phyloP scores from a whole-genome alignment of 352 stramenopile genomes.

The Peronosclerospora sorghi region DNA sequence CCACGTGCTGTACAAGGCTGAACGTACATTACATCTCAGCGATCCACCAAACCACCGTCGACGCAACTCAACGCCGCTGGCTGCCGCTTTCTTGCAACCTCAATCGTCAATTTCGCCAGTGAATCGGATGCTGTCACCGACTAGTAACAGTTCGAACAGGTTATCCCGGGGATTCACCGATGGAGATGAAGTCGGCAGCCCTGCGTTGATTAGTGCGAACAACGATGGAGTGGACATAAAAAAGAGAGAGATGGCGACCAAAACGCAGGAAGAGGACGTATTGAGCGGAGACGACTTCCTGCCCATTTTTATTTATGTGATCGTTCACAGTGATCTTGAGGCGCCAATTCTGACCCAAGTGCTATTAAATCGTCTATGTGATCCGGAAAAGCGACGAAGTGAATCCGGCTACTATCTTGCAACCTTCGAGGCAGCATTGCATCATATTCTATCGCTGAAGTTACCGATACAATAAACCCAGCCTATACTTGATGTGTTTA shows the following conservation, averaged over 20 bases:
- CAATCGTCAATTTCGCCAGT: conserved; percentile 6
- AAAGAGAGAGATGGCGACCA: conserved; percentile 1
- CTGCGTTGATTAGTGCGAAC: conserved; percentile 4
- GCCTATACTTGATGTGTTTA: conserved; percentile 2
- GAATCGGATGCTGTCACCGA: conserved; percentile 16
- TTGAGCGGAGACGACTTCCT: conserved; percentile 80
- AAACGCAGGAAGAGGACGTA: conserved; percentile 44
- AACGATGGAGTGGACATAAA: not conserved
- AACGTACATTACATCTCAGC: conserved; percentile 36
- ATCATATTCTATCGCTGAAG: conserved; percentile 69
- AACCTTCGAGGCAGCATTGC: conserved; percentile 69
- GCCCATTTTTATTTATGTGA: conserved; percentile 85
- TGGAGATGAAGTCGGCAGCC: conserved; percentile 11
- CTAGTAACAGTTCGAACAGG: conserved; percentile 16
- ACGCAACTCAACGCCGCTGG: conserved; percentile 32
- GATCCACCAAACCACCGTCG: conserved; percentile 22
- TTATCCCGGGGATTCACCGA: conserved; percentile 17
- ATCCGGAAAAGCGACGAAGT: conserved; percentile 73
- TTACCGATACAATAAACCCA: conserved; percentile 17
- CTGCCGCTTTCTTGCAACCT: conserved; percentile 11
- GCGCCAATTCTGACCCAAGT: conserved; percentile 73
- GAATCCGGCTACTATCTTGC: conserved; percentile 84
- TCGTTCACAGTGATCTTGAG: conserved; percentile 69
- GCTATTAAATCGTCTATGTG: conserved; percentile 71
- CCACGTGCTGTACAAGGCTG: conserved; percentile 53